These are phyloP conservation scores for Ilyonectria robusta DNA, from an alignment of 2,329 filamentous ascomycete genomes.

Conservation along the genomic window DNA sequence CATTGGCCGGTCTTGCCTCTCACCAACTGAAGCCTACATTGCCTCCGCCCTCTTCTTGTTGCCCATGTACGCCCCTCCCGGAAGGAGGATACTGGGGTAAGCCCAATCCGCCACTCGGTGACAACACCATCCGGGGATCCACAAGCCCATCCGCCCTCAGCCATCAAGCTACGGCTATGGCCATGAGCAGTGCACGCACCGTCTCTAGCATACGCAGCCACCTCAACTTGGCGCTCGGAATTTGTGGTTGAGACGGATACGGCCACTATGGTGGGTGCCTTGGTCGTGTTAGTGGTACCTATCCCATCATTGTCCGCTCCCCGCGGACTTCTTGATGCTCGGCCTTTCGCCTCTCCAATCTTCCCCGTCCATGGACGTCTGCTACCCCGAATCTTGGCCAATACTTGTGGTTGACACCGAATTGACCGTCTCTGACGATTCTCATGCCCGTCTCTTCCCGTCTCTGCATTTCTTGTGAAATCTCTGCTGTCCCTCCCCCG, in stretches of 20 bases:
- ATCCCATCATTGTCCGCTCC: background rate
- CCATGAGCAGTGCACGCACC: background rate
- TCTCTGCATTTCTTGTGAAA: constrained; percentile 10
- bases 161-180: background rate
- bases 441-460: constrained; percentile 16
- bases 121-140: constrained; percentile 18
- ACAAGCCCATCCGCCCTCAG: constrained; percentile 12
- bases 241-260: constrained; percentile 3
- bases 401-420: background rate
- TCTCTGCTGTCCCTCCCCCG: background rate
- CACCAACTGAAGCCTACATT: constrained; percentile 1
- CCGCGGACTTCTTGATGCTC: background rate
- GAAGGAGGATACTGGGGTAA: background rate
- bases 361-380: background rate
- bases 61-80: background rate
- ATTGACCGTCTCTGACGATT: background rate
- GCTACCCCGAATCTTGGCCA: constrained; percentile 2
- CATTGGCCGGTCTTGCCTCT: constrained; percentile 2
- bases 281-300: background rate
- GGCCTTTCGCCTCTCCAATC: background rate
- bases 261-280: background rate
- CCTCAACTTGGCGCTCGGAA: constrained; percentile 17
- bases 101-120: constrained; percentile 5
- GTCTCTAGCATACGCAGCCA: background rate
- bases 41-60: background rate